These are phyloP conservation scores for Castanea crenata DNA, from an alignment of 306 rosid species.

Conservation along the genomic window DNA sequence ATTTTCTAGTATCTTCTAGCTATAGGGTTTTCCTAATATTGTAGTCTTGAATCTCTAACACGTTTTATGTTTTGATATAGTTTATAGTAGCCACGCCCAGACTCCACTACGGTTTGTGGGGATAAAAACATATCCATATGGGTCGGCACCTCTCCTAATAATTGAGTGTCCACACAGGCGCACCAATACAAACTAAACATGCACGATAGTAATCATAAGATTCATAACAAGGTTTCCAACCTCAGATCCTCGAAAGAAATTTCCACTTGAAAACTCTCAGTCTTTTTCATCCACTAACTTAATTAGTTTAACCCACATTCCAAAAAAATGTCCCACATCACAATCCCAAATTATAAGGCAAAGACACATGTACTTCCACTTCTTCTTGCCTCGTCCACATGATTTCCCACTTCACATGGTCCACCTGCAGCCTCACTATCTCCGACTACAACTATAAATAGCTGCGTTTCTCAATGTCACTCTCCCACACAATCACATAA, in stretches of 20 bases:
- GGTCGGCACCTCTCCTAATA: too few species aligned
- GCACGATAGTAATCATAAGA: too few species aligned
- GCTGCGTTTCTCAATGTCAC: background rate
- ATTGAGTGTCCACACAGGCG: too few species aligned
- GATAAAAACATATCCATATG: too few species aligned
- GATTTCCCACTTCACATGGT: slow-evolving; percentile 17
- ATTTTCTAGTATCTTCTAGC: too few species aligned
- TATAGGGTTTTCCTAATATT: too few species aligned
- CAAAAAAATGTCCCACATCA: background rate
- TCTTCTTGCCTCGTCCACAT: slow-evolving; percentile 10
- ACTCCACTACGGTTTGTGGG: too few species aligned
- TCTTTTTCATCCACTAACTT: slow-evolving; percentile 1
- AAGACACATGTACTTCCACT: slow-evolving; percentile 29
- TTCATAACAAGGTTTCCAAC: slow-evolving; percentile 3
- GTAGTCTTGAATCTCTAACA: too few species aligned
- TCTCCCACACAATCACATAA: background rate
- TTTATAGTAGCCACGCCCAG: too few species aligned
- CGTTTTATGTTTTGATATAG: too few species aligned
- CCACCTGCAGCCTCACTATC: slow-evolving; percentile 12
- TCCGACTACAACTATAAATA: slow-evolving; percentile 25
- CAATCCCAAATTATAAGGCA: background rate
- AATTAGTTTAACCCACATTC: background rate
- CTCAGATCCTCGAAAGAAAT: background rate
- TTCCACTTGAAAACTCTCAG: slow-evolving; percentile 16
- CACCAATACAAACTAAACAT: too few species aligned